phyloP scores from a whole-genome alignment of 2,329 filamentous ascomycete species.

The Penicillium digitatum region DNA sequence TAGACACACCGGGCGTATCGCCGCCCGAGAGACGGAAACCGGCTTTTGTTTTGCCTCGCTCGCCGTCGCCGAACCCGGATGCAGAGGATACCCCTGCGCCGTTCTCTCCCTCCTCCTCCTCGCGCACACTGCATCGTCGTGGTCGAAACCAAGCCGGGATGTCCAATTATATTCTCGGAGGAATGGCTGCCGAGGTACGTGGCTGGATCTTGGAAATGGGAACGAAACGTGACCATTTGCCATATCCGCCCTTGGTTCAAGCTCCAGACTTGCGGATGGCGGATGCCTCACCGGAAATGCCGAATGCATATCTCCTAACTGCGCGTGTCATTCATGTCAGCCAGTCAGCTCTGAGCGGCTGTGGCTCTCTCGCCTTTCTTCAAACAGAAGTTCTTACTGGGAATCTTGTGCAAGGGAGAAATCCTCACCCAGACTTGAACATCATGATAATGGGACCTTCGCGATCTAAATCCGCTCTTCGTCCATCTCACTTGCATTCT shows the following conservation, averaged over 20 bases:
- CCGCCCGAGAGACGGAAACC: conserved; percentile 30
- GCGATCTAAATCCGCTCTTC: conserved; percentile 9
- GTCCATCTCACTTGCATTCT: neutral
- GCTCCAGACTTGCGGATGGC: neutral
- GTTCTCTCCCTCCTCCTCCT: conserved; percentile 38
- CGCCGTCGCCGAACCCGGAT: conserved; percentile 29
- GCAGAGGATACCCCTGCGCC: conserved; percentile 28
- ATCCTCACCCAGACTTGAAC: conserved; percentile 6
- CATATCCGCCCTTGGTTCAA: neutral
- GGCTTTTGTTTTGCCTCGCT: conserved; percentile 38
- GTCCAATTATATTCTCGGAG: conserved; percentile 33
- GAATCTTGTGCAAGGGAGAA: neutral
- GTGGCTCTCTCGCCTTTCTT: conserved; percentile 28
- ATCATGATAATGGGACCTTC: conserved; percentile 31
- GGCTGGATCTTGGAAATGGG: conserved; percentile 42
- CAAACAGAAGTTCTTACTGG: conserved; percentile 1
- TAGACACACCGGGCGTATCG: conserved; percentile 13
- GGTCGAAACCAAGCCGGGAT: conserved; percentile 24
- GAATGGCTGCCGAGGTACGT: conserved; percentile 42
- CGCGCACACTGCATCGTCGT: conserved; percentile 29
- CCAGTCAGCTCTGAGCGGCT: conserved; percentile 21
- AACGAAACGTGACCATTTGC: conserved; percentile 27
- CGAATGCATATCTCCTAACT: conserved; percentile 18
- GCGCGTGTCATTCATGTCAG: conserved; percentile 17
- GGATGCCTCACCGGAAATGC: neutral